Percentiles rank a stretch among this genome's conserved stretches.
Evolutionary conservation across 2,329 filamentous ascomycete species (phyloP).

Genomic region (Penicillium sumatraense): DNA sequence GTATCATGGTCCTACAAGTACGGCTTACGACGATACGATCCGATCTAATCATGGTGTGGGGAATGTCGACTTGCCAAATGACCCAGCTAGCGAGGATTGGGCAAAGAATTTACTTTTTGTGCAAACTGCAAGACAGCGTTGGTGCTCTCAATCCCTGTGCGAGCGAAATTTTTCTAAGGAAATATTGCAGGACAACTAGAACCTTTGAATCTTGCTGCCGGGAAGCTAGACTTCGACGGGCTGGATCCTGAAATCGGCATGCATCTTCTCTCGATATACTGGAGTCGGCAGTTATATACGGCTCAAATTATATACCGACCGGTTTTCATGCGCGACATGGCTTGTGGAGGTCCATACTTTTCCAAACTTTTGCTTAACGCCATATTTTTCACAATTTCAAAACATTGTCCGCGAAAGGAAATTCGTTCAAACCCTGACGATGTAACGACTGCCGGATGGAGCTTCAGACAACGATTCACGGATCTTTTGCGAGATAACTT

Average conservation of each 20-base stretch:
- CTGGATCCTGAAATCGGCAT: constrained; percentile 58
- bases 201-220: constrained; percentile 50
- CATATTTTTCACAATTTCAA: constrained; percentile 53
- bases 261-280: constrained; percentile 57
- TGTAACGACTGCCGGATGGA: constrained; percentile 55
- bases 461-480: constrained; percentile 52
- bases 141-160: not conserved
- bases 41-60: constrained; percentile 8
- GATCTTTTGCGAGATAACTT: constrained; percentile 54
- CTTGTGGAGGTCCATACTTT: constrained; percentile 55
- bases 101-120: constrained; percentile 28
- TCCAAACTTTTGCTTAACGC: constrained; percentile 58
- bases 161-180: not conserved
- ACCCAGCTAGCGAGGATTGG: constrained; percentile 19
- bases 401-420: constrained; percentile 53
- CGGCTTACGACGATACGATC: constrained; percentile 27
- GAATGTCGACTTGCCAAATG: not conserved
- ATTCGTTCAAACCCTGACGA: constrained; percentile 54
- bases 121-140: constrained; percentile 30
- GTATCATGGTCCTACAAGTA: constrained; percentile 30
- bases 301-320: constrained; percentile 57
- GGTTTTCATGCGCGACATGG: constrained; percentile 58
- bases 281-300: constrained; percentile 59
- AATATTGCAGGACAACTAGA: constrained; percentile 51
- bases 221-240: constrained; percentile 60